Evolutionary conservation across 441 rosid genomes (phyloP), one percentile per base, ranked within the genome.

Genomic region (Erodium moschatum): DNA sequence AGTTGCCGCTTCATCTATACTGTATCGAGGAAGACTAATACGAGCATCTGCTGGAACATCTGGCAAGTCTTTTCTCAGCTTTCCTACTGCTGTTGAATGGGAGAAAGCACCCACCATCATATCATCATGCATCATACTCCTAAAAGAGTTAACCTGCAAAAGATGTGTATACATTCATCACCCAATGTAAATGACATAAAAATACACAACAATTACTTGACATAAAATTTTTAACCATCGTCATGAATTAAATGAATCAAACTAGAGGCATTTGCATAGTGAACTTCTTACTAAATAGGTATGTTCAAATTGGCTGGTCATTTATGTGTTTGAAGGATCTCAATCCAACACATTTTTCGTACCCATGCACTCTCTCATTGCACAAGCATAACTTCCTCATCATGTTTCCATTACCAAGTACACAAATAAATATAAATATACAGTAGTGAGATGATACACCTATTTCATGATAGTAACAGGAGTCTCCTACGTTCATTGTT

Each of bases 61-160:
- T 75, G 98, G 98, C 75, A 91, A 80, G 72, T 91, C 89, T 84
- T 81, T 71, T 7, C 92, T 95, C 69, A 94, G 86, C 78, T 91
- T 94, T 52, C 98, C 97, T 20, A 89, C 96, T 31, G 98, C 96
- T n/a, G 96, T 91, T 76, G 98, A 89, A 77, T 89, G 94, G 67
- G 97, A 88, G 83, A 88, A 93, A 70, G 96, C 90, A 69, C 96
- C 96, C 58, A 91, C 88, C 96, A 93, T 93, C 98, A 91, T 91
- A 73, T 84, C 89, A 76, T 89, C 79, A 74, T 89, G 96, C 89
- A 78, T 86, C 96, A 94, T 89, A 68, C 88, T 82, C 82, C 97
- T 87, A 70, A 89, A 91, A 62, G 97, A 91, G 78, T 87, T 91
- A 69, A 93, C 97, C 96, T 93, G 87, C 73, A 81, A 68, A 73